Evolutionary conservation across 768 basidiomycete species (phyloP), one percentile per base, ranked within the genome.

Genomic region (Tylopilus cervinicoccineus): DNA sequence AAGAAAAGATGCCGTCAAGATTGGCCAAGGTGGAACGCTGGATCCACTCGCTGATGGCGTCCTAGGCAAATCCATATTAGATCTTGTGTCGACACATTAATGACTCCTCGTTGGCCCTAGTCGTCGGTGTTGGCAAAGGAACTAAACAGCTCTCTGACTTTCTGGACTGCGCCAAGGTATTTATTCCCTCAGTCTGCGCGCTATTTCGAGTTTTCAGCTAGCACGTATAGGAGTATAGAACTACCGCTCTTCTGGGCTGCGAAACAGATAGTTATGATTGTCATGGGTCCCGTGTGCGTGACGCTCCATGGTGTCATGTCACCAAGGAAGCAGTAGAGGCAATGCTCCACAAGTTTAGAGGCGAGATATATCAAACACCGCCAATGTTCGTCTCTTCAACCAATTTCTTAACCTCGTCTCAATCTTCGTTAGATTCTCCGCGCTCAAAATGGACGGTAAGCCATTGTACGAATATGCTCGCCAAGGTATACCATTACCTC

Each of bases 11-110:
- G 60, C 68, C 2, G 72, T 93, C 45, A 94, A 95, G 69, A 80
- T 94, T 41, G 93, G 93, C 1, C 90, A 93, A 67, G 93, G 93
- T 24, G 93, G 96, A 5, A 99, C 96, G 4, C 73, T 99, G 42
- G 96, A 99, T 72, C 96, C 96, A 14, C 76, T 98, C 29, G 96
- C 96, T 6, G 92, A 96, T 66, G 95, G 95, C 37, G 92, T 96
- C 14, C 72, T 97, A 54, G 91, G 93, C 93, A 63, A 76, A 57
- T 50, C 5, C 9, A 12, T 40, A 16, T 42, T 26, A 41, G 26
- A 43, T 14, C 38, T 50, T 38, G 19, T 37, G 16, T 40, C 41
- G 22, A 38, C 14, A 22, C n/a, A 37, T 48, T 37, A 34, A 22
- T 40, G 47, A 52, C 55, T 14, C 26, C 54, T 23, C 14, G 14